These are phyloP conservation scores for Cladobotryum protrusum DNA, from an alignment of 2,329 filamentous ascomycete genomes.

Conservation along the genomic window DNA sequence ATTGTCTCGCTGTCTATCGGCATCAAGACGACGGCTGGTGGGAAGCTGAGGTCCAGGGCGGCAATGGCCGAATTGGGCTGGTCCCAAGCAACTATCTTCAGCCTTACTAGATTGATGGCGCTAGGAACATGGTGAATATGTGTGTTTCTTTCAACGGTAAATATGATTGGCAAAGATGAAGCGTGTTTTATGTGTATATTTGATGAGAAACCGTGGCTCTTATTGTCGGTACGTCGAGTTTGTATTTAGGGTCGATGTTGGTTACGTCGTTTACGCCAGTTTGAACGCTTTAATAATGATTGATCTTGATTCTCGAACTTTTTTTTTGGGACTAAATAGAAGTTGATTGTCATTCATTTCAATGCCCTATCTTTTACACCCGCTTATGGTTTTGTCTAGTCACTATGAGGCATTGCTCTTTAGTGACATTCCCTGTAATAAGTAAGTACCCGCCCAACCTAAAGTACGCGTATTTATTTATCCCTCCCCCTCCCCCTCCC, in stretches of 20 bases:
- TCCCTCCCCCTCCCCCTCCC: no score
- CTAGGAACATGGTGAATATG: background rate
- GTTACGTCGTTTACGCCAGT: no score
- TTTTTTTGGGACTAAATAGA: no score
- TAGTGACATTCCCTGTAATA: no score
- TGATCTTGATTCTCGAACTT: no score
- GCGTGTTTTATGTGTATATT: conserved; percentile 4
- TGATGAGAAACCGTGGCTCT: conserved; percentile 7
- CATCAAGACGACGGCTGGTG: conserved; percentile 99
- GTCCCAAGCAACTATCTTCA: conserved; percentile 65
- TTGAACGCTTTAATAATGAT: no score
- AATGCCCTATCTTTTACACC: no score
- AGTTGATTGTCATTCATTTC: background rate
- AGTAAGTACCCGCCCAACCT: no score
- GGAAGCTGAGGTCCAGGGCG: conserved; percentile 87
- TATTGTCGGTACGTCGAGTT: conserved; percentile 4
- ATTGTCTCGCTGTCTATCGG: conserved; percentile 79
- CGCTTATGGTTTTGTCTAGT: no score
- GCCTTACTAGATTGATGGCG: conserved; percentile 31
- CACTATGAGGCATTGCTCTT: no score
- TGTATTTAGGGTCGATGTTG: no score
- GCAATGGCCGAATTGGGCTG: conserved; percentile 52
- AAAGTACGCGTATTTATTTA: no score
- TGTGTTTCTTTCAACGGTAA: conserved; percentile 4
- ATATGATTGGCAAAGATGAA: background rate